Evolutionary conservation across 2,329 filamentous ascomycete species (phyloP).

Genomic region (Volutella citrinella): DNA sequence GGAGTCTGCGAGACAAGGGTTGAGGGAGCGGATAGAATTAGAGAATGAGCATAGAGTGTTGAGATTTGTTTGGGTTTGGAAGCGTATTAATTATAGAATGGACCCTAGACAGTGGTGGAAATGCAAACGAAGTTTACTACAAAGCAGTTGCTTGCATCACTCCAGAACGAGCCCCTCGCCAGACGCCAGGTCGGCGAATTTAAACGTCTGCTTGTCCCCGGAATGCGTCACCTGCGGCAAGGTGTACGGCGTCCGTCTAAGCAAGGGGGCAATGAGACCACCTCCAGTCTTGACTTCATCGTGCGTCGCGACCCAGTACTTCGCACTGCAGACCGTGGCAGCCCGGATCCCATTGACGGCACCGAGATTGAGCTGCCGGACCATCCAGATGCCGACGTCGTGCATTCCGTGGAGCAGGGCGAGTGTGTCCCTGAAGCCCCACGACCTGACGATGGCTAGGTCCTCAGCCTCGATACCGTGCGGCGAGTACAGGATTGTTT

Average conservation of each 20-base stretch:
- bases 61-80: not conserved
- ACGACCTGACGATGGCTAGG: conserved; percentile 38
- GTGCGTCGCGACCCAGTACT: conserved; percentile 65
- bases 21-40: too few species aligned
- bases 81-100: not conserved
- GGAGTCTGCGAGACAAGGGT: too few species aligned
- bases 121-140: too few species aligned
- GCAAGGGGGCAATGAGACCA: conserved; percentile 44
- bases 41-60: too few species aligned
- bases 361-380: conserved; percentile 61
- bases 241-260: too few species aligned
- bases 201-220: too few species aligned
- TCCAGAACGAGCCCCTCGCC: too few species aligned
- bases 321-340: conserved; percentile 48
- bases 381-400: conserved; percentile 49
- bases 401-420: conserved; percentile 64
- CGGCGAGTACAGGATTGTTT: conserved; percentile 62
- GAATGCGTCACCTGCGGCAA: too few species aligned
- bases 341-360: conserved; percentile 59
- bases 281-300: conserved; percentile 61
- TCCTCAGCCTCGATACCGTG: conserved; percentile 54
- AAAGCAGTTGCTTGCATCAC: too few species aligned
- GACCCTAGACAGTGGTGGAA: too few species aligned
- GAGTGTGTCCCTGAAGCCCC: conserved; percentile 48
- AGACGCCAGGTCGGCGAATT: too few species aligned